phyloP scores from a whole-genome alignment of 2,329 filamentous ascomycete species.

The Chaetomiaceae sp. region DNA sequence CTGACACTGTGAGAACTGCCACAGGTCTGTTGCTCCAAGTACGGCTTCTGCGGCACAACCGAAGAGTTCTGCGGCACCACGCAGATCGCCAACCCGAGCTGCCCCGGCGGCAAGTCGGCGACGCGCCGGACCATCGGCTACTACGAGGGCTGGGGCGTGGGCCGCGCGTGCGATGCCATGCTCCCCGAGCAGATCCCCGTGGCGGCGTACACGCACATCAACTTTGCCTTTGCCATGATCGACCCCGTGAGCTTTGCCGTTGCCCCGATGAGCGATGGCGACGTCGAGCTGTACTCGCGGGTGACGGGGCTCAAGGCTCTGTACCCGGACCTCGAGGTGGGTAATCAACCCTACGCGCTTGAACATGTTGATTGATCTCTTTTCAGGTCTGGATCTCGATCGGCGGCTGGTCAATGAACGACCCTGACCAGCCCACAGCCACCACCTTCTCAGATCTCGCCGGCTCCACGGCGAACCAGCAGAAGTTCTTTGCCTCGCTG shows the following conservation, averaged over 20 bases:
- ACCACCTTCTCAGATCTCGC: not conserved
- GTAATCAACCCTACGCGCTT: not conserved
- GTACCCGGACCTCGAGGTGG: not conserved
- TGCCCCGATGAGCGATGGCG: not conserved
- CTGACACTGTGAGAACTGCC: not conserved
- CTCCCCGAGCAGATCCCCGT: not conserved
- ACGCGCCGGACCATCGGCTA: constrained; percentile 1
- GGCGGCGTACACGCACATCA: not conserved
- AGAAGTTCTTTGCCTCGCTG: not conserved
- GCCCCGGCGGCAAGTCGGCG: constrained; percentile 3
- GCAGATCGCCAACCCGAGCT: not conserved
- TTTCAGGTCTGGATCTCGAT: constrained; percentile 5
- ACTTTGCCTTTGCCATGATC: constrained; percentile 4
- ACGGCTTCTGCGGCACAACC: constrained; percentile 3
- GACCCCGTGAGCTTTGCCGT: not conserved
- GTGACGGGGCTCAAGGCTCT: not conserved
- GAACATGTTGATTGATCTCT: not conserved
- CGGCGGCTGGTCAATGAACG: constrained; percentile 3
- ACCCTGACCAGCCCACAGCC: not conserved
- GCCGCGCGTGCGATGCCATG: constrained; percentile 1
- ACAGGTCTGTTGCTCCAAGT: constrained; percentile 7
- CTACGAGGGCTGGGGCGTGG: constrained; percentile 1
- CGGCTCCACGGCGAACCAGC: not conserved
- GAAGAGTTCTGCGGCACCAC: not conserved
- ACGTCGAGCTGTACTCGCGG: not conserved